Percentiles rank a stretch among this genome's conserved stretches.
phyloP scores from a whole-genome alignment of 2,329 filamentous ascomycete genomes.

The Davidsoniella eucalypti region DNA sequence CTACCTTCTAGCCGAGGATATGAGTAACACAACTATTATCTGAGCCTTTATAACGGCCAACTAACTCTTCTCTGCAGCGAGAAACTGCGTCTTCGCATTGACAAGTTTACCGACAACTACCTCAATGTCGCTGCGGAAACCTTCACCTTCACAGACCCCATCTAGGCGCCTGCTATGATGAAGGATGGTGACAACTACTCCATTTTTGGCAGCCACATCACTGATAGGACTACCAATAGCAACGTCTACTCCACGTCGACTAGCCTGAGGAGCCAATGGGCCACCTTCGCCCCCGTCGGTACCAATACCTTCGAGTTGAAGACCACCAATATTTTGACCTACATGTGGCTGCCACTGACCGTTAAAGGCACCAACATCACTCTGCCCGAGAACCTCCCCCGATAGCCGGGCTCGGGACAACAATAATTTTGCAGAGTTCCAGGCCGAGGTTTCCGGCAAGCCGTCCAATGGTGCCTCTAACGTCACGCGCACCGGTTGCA shows the following conservation, averaged over 20 bases:
- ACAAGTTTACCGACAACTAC: constrained; percentile 39
- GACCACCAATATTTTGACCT: constrained; percentile 43
- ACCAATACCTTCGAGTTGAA: constrained; percentile 43
- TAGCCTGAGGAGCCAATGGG: constrained; percentile 41
- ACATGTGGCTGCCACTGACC: constrained; percentile 46
- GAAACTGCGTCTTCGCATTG: constrained; percentile 40
- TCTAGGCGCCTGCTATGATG: constrained; percentile 46
- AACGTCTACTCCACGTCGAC: constrained; percentile 45
- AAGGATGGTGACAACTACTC: constrained; percentile 45
- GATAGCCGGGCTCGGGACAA: constrained; percentile 20
- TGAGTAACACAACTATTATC: constrained; percentile 19
- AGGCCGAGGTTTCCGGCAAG: too few species aligned
- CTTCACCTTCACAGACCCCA: constrained; percentile 35
- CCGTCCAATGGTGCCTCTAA: constrained; percentile 24
- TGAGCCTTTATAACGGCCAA: not conserved
- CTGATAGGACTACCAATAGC: constrained; percentile 45
- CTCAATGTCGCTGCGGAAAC: constrained; percentile 31
- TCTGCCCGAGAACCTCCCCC: constrained; percentile 30
- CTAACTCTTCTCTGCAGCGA: constrained; percentile 23
- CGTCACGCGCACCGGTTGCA: constrained; percentile 35
- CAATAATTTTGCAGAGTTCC: too few species aligned
- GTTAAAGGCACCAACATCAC: constrained; percentile 33
- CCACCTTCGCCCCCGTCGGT: constrained; percentile 38
- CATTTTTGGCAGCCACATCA: constrained; percentile 44
- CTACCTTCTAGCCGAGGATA: constrained; percentile 48